Evolutionary conservation across 164 flowering plant genomes (phyloP).

Genomic region (Stephania cephalantha): DNA sequence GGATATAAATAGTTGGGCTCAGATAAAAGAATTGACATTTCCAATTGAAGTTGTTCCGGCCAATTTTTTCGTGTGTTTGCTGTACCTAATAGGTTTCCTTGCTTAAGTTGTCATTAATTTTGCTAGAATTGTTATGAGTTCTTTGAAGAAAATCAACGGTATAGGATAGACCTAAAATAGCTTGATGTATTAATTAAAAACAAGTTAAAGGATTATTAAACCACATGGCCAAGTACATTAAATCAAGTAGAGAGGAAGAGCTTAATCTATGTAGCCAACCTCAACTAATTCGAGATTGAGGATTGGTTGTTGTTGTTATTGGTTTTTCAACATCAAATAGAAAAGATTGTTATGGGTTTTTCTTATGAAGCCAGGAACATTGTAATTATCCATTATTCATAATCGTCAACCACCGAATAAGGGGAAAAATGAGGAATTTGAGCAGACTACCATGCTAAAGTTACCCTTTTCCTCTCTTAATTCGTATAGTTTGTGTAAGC

Average conservation of each 20-base stretch:
- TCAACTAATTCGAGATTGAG: too few relatives aligned
- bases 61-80: neutral
- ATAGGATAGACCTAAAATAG: too few relatives aligned
- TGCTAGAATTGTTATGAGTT: neutral
- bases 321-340: too few relatives aligned
- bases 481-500: neutral
- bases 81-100: neutral
- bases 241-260: too few relatives aligned
- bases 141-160: neutral
- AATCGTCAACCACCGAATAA: neutral
- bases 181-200: too few relatives aligned
- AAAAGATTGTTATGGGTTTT: neutral
- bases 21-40: neutral
- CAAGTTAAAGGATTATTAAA: too few relatives aligned
- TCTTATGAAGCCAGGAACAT: neutral
- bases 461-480: neutral
- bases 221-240: too few relatives aligned
- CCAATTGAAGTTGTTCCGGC: neutral
- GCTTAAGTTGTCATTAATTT: neutral
- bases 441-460: neutral
- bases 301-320: too few relatives aligned
- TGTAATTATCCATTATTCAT: neutral
- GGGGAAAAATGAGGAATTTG: neutral
- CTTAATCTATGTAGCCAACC: too few relatives aligned
- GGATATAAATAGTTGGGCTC: neutral